These are phyloP conservation scores for Narthecium ossifragum DNA, from an alignment of 106 monocot species.

Conservation along the genomic window DNA sequence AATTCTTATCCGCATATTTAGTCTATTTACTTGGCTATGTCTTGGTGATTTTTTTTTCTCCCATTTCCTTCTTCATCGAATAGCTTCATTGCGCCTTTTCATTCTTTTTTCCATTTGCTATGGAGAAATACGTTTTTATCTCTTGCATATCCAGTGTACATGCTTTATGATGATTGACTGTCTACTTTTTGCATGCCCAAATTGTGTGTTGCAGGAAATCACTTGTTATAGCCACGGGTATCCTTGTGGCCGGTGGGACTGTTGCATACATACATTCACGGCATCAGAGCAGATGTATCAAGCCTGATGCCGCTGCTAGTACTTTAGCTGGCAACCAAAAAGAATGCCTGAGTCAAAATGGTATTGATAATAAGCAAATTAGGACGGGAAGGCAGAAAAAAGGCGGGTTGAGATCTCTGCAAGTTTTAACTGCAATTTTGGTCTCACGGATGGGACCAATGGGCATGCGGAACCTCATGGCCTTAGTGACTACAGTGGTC, in stretches of 20 bases:
- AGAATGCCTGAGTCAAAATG: conserved; percentile 36
- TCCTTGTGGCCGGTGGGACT: background rate
- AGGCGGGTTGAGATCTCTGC: conserved; percentile 63
- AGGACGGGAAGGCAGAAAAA: conserved; percentile 31
- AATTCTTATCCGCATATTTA: too few relatives aligned
- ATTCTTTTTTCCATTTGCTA: too few relatives aligned
- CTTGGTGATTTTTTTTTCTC: too few relatives aligned
- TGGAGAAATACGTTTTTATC: too few relatives aligned
- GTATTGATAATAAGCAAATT: conserved; percentile 21
- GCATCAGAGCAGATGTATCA: conserved; percentile 13
- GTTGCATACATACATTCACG: conserved; percentile 7
- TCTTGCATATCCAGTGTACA: too few relatives aligned
- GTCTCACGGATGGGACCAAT: conserved; percentile 61
- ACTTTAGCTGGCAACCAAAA: background rate
- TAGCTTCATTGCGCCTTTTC: too few relatives aligned
- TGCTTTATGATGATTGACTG: too few relatives aligned
- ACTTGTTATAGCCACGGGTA: background rate
- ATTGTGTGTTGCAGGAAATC: background rate
- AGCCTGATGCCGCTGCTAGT: conserved; percentile 9
- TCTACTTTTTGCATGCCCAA: too few relatives aligned
- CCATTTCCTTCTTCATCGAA: too few relatives aligned
- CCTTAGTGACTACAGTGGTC: conserved; percentile 64
- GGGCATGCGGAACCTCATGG: conserved; percentile 61
- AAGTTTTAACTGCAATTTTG: conserved; percentile 79
- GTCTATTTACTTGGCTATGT: too few relatives aligned